Base-by-base conservation (phyloP, 2,329 filamentous ascomycete species). In the Ophiostoma sp. region DNA sequence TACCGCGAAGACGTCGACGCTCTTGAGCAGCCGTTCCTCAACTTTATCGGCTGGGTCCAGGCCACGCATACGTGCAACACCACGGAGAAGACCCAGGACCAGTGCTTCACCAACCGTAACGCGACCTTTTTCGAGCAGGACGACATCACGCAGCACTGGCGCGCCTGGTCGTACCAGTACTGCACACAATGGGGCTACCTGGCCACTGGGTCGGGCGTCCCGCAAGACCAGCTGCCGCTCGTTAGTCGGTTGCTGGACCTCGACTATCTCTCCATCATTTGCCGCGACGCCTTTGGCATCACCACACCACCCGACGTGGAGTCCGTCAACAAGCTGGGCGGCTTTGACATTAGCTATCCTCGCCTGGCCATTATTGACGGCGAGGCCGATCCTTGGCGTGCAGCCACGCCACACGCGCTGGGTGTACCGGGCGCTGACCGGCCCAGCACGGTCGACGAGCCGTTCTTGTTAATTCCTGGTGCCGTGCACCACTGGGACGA, bases 401-500 rank as follows among this genome's bases (percentile, higher is more conserved):
- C 89, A 0, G 92, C 92, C 0, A 92, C 91, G 0, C 89, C 92
- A 0, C 90, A 95, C 69, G 90, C 90, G 0, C 87, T 89, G n/a
- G 87, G 84, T 0, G 86, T 89, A 0, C 84, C 85, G 0, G 84
- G 91, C 25, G 84, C 85, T 0, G 82, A 84, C 39, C 84, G 92
- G 25, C 81, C 83, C 17, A 92, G 87, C 61, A 92, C 92, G 0
- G 82, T 84, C 0, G 86, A 85, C 66, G 87, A 94, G 82, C 93
- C 93, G 0, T 92, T 91, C 75, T 85, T 93, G n/a, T 79, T 95
- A 63, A 93, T 97, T 63, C 83, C 86, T n/a, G 92, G 89, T 0
- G 76, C 76, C 12, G 92, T 95, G 25, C 93, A 97, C 80, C 93
- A 95, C 79, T 96, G 92, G 91, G 92, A 93, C 76, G 90, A 92